phyloP scores from a whole-genome alignment of 164 flowering plant species.

The Macadamia integrifolia region DNA sequence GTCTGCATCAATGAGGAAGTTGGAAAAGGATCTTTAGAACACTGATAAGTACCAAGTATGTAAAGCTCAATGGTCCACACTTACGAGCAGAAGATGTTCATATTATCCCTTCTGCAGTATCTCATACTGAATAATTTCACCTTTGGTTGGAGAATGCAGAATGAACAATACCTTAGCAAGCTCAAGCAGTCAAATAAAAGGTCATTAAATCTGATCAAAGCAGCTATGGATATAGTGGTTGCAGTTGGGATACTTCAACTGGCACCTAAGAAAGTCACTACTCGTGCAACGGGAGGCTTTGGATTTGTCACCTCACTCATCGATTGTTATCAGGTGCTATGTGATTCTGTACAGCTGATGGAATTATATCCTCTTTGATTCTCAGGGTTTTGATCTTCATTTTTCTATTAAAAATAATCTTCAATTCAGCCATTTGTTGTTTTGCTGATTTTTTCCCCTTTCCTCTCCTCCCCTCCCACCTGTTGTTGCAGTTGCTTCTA shows the following conservation, averaged over 20 bases:
- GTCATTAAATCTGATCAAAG: slow-evolving; percentile 67
- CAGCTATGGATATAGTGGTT: slow-evolving; percentile 75
- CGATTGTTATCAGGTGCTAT: slow-evolving; percentile 92
- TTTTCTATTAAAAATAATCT: neutral
- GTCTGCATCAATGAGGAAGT: slow-evolving; percentile 73
- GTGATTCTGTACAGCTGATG: neutral
- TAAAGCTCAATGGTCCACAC: neutral
- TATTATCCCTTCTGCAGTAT: neutral
- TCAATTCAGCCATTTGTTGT: neutral
- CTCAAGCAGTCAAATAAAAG: slow-evolving; percentile 74
- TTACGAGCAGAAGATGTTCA: neutral
- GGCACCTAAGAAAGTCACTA: slow-evolving; percentile 89
- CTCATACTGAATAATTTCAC: neutral
- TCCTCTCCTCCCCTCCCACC: neutral
- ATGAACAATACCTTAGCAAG: slow-evolving; percentile 62
- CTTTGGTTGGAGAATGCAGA: slow-evolving; percentile 39
- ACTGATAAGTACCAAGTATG: slow-evolving; percentile 55
- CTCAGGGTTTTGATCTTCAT: neutral
- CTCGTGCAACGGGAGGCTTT: slow-evolving; percentile 91
- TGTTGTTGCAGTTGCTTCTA: slow-evolving; percentile 64
- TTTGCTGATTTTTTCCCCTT: neutral
- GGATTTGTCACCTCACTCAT: slow-evolving; percentile 87
- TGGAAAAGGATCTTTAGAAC: slow-evolving; percentile 67
- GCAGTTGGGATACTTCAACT: slow-evolving; percentile 92
- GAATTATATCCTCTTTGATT: neutral